Evolutionary conservation across 495 filamentous ascomycete genomes (phyloP), one percentile per base, ranked within the genome.

Genomic region (Daldinia childiae): DNA sequence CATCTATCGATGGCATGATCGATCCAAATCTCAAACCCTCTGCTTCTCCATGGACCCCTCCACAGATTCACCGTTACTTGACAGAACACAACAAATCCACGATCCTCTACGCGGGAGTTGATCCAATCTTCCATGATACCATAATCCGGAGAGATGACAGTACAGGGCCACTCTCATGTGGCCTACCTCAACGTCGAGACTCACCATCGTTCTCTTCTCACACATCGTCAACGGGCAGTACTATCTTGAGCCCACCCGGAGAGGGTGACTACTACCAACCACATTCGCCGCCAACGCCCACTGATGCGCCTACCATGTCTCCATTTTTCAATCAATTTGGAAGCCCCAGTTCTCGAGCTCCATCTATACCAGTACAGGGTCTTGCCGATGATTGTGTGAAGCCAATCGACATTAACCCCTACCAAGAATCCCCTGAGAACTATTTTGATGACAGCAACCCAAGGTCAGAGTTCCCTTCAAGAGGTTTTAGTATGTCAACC

Each of bases 251-350:
- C 29, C 82, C 81, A 8, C 79, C 67, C 0, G 62, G 79, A 2
- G 82, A 83, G 12, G 72, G 72, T 36, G 81, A 82, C 50, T 77
- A 76, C 34, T 79, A 74, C 65, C 74, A 78, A 62, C 68, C 76
- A 38, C 64, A 73, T 27, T 71, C 74, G n/a, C 80, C 77, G 14
- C 67, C 72, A 41, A 81, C 82, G 6, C 80, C 79, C 4, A 69
- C 74, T 19, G 82, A 79, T 51, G 64, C 72, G 17, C 45, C 70
- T 19, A n/a, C 66, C 2, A 56, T 79, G 58, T 73, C 72, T 17
- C 78, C 79, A 21, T 76, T 68, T 5, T 72, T 71, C 29, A 55
- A 24, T 43, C 75, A 74, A 11, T 66, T 60, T 38, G 77, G 80
- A 1, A 74, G 64, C 19, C 54, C 52, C 24, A 73, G 62, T 64